Conservation (phyloP, 352 stramenopile species). For the Phytopythium kandeliae region DNA sequence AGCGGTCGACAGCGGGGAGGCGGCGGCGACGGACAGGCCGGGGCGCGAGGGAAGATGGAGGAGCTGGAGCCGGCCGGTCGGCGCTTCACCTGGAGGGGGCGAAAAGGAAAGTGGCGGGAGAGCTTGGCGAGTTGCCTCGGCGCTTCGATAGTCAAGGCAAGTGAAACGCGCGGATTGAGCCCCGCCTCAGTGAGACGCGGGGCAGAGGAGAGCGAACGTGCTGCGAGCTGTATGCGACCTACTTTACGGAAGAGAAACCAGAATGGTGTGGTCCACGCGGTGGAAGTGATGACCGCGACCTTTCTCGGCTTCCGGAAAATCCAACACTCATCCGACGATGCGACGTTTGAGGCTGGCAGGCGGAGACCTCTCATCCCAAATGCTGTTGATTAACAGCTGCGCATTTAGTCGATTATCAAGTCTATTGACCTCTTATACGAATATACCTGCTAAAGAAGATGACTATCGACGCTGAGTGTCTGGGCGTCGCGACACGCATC, state of each 20-base stretch:
- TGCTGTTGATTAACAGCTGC: too few relatives aligned
- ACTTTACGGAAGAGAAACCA: neutral
- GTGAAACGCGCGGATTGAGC: neutral
- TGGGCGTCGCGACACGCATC: too few relatives aligned
- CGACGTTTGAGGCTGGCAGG: too few relatives aligned
- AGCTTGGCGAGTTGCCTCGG: neutral
- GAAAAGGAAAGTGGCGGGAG: neutral
- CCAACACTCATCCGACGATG: constrained; percentile 6
- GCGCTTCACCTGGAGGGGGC: neutral
- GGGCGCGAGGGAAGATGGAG: neutral
- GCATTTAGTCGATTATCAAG: too few relatives aligned
- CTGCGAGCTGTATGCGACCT: too few relatives aligned
- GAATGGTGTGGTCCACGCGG: constrained; percentile 1
- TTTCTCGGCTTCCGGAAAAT: neutral
- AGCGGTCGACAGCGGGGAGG: constrained; percentile 6
- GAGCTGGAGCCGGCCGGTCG: too few relatives aligned
- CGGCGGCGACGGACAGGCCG: neutral
- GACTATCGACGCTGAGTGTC: too few relatives aligned
- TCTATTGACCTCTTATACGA: too few relatives aligned
- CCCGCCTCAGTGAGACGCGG: constrained; percentile 3
- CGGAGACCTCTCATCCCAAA: too few relatives aligned
- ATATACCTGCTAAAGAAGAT: too few relatives aligned
- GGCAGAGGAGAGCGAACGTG: neutral
- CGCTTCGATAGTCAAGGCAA: neutral
- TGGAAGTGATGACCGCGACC: too few relatives aligned